These are phyloP conservation scores for Cladosporium halotolerans DNA, from an alignment of 2,329 filamentous ascomycete species.

Conservation along the genomic window DNA sequence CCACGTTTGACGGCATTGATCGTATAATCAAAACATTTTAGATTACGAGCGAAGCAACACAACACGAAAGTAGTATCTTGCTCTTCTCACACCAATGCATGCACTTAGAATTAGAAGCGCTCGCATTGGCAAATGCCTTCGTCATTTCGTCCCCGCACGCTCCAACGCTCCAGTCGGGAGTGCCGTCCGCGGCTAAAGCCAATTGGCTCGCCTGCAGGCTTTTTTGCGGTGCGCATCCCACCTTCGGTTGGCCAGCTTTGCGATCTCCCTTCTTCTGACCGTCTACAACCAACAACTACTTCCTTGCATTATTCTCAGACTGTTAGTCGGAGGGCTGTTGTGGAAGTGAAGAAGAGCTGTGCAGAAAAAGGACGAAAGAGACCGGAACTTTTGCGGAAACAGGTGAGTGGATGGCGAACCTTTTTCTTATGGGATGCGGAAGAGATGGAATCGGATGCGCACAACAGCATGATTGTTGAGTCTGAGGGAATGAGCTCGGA, in stretches of 20 bases:
- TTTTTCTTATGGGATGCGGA: neutral
- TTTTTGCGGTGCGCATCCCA: constrained; percentile 6
- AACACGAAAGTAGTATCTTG: too few relatives aligned
- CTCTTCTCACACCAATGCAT: too few relatives aligned
- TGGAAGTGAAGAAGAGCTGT: constrained; percentile 10
- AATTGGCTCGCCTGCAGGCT: constrained; percentile 2
- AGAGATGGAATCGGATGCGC: neutral
- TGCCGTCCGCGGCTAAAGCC: neutral
- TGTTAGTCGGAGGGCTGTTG: constrained; percentile 11
- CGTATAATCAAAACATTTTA: too few relatives aligned
- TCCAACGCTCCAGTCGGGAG: too few relatives aligned
- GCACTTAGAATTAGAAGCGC: too few relatives aligned
- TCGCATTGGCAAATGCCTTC: too few relatives aligned
- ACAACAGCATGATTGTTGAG: neutral
- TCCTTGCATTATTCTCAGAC: constrained; percentile 10
- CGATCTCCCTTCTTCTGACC: neutral
- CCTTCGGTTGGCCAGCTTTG: constrained; percentile 6
- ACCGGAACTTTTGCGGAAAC: constrained; percentile 2
- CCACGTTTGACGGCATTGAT: too few relatives aligned
- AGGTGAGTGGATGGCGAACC: neutral
- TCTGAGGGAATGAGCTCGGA: too few relatives aligned
- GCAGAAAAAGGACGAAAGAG: constrained; percentile 2
- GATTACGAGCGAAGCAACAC: too few relatives aligned
- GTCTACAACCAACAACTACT: neutral
- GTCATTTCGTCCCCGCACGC: too few relatives aligned